A percentile compares a stretch with the other conserved stretches of the same genome.
phyloP scores from a whole-genome alignment of 1,284 basidiomycete species.

The Cutaneotrichosporon dermatis region DNA sequence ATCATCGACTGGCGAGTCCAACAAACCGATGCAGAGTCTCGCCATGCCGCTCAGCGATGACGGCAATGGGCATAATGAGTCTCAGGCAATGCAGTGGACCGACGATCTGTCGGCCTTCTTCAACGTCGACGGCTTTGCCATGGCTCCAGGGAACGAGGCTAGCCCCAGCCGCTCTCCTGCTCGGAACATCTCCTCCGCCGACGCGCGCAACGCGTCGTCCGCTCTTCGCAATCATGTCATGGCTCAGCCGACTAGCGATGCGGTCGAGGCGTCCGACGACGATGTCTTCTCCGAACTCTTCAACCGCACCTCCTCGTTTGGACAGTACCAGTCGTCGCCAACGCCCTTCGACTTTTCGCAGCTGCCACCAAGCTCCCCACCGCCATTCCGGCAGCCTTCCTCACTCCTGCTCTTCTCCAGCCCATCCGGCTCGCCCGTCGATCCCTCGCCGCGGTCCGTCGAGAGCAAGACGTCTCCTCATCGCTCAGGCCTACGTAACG shows the following conservation, averaged over 20 bases:
- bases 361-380: conserved; percentile 39
- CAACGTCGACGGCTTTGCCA: conserved; percentile 37
- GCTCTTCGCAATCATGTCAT: conserved; percentile 1
- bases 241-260: background rate
- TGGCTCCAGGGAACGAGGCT: conserved; percentile 9
- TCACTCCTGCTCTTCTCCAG: conserved; percentile 34
- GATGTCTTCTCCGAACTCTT: conserved; percentile 36
- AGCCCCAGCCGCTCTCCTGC: background rate
- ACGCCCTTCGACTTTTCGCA: conserved; percentile 40
- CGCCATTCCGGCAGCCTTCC: conserved; percentile 27
- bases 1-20: conserved; percentile 6
- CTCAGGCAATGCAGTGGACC: conserved; percentile 17
- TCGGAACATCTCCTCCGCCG: background rate
- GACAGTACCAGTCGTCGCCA: conserved; percentile 11
- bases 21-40: conserved; percentile 23
- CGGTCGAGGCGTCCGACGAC: conserved; percentile 25
- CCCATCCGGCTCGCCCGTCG: conserved; percentile 16
- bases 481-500: conserved; percentile 11
- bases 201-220: conserved; percentile 12
- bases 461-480: conserved; percentile 4
- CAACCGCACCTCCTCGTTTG: conserved; percentile 34
- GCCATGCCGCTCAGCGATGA: conserved; percentile 45
- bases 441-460: conserved; percentile 9
- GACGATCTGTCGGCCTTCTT: conserved; percentile 41
- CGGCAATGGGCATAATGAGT: conserved; percentile 4